Evolutionary conservation across 1,284 basidiomycete genomes (phyloP).

Genomic region (Wallemia hederae): DNA sequence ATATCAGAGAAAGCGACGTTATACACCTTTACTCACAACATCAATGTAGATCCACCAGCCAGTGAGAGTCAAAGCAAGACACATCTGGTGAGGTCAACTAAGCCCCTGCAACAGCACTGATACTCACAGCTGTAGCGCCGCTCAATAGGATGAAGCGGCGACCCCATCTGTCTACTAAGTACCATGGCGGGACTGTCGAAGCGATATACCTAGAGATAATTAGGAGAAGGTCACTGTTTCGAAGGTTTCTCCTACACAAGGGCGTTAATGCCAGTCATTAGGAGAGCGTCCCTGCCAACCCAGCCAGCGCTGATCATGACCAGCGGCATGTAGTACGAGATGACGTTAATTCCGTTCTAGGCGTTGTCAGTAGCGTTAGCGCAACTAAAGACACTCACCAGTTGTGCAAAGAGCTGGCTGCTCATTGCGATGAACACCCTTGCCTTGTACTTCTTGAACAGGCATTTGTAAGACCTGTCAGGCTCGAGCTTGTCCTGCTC

Average conservation of each 20-base stretch:
- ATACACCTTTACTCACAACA: conserved; percentile 29
- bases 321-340: conserved; percentile 54
- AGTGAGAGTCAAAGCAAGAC: conserved; percentile 38
- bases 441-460: conserved; percentile 69
- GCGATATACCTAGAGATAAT: conserved; percentile 34
- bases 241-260: conserved; percentile 16
- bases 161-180: conserved; percentile 74
- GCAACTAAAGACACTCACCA: conserved; percentile 23
- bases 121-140: conserved; percentile 51
- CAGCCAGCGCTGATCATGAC: conserved; percentile 46
- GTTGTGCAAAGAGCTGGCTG: conserved; percentile 79
- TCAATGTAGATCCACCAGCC: conserved; percentile 88
- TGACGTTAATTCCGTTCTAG: conserved; percentile 73
- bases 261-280: conserved; percentile 90
- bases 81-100: conserved; percentile 20
- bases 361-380: conserved; percentile 5
- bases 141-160: conserved; percentile 66
- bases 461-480: conserved; percentile 43
- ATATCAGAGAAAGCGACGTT: background rate
- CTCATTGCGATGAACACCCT: conserved; percentile 90
- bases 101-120: background rate
- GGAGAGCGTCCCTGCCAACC: conserved; percentile 80
- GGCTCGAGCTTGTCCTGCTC: conserved; percentile 23
- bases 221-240: background rate
- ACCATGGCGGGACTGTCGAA: conserved; percentile 73